phyloP scores from a whole-genome alignment of 2,329 filamentous ascomycete species.

The Monosporascus cannonballus region DNA sequence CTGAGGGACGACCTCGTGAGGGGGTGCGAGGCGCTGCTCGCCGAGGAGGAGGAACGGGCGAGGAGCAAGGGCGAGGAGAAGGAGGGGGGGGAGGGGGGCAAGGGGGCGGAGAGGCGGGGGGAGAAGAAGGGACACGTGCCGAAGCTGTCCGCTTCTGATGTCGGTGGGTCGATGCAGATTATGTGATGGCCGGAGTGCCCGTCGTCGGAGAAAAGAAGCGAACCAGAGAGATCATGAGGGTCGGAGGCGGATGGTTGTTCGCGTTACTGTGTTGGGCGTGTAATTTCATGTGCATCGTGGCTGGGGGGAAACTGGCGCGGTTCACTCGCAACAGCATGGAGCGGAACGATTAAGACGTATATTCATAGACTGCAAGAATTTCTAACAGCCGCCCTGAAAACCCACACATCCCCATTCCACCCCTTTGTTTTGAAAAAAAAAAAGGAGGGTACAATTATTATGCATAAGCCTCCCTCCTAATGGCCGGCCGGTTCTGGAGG shows the following conservation, averaged over 20 bases:
- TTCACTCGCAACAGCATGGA: too few species aligned
- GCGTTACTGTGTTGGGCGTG: too few species aligned
- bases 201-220: background rate
- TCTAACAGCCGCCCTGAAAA: background rate
- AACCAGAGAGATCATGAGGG: too few species aligned
- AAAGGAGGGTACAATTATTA: background rate
- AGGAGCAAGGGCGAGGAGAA: slow-evolving; percentile 8
- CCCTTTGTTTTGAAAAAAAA: too few species aligned
- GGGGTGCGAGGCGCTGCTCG: slow-evolving; percentile 54
- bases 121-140: too few species aligned
- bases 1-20: slow-evolving; percentile 66
- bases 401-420: background rate
- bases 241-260: too few species aligned
- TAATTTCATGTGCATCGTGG: too few species aligned
- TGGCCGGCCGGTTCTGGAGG: background rate
- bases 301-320: too few species aligned
- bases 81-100: background rate
- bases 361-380: background rate
- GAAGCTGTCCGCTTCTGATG: background rate
- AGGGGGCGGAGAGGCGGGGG: background rate
- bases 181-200: background rate
- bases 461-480: background rate
- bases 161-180: background rate
- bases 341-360: background rate
- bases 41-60: slow-evolving; percentile 20